Percentiles rank a stretch among this genome's conserved stretches.
Conservation (phyloP, 371 early-diverging fungal genomes). For the Dichotomocladium elegans region DNA sequence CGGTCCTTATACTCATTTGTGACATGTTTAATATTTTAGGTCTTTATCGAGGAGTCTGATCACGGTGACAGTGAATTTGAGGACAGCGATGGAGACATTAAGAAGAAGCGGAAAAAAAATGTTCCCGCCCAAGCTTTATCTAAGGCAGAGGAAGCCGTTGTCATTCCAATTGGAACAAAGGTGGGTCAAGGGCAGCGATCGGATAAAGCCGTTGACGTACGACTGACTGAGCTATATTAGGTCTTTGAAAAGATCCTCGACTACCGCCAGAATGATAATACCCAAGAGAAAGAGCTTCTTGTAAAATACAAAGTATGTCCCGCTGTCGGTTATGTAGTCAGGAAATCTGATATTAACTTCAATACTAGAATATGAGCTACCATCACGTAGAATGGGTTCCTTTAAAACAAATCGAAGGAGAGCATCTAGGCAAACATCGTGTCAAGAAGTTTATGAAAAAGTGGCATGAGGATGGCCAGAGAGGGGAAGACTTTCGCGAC, state of each 20-base stretch:
- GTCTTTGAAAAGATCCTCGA: slow-evolving; percentile 67
- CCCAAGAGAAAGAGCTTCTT: slow-evolving; percentile 43
- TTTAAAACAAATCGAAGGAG: slow-evolving; percentile 57
- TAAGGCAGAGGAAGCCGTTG: slow-evolving; percentile 35
- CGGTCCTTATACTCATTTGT: no score
- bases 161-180: slow-evolving; percentile 72
- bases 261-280: slow-evolving; percentile 44
- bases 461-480: slow-evolving; percentile 47
- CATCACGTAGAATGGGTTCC: slow-evolving; percentile 86
- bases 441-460: slow-evolving; percentile 76
- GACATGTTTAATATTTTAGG: no score
- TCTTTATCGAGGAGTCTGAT: slow-evolving; percentile 25
- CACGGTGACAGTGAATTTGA: slow-evolving; percentile 24
- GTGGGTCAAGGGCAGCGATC: no score
- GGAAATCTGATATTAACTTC: no score
- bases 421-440: slow-evolving; percentile 74
- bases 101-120: slow-evolving; percentile 10
- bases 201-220: no score
- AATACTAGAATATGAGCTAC: slow-evolving; percentile 62
- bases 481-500: slow-evolving; percentile 55
- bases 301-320: slow-evolving; percentile 78
- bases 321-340: no score
- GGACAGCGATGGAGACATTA: slow-evolving; percentile 11
- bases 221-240: slow-evolving; percentile 10
- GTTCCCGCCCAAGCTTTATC: slow-evolving; percentile 6